Base-by-base conservation (phyloP, 2,329 filamentous ascomycete genomes). In the Graphilbum sp. region DNA sequence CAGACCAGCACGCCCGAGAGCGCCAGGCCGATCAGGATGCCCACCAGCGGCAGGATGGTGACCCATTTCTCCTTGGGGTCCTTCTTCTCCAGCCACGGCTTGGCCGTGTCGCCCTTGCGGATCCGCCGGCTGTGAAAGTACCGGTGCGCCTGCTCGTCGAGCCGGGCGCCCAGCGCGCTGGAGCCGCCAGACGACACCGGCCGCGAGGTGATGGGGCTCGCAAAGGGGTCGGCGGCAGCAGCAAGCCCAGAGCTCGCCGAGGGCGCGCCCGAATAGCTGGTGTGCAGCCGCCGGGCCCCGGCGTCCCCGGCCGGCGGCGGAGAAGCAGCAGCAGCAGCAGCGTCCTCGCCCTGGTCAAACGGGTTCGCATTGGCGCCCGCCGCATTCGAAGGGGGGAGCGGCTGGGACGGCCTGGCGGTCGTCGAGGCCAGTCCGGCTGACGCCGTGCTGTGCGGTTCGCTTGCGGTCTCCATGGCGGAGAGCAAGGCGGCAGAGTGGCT, bases 61-160 rank as follows among this genome's bases (percentile, higher is more conserved):
- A 84, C 75, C 83, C 83, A 90, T 61, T 85, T 90, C 64, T 88
- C 80, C 54, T 75, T 79, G 12, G 79, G 76, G 46, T 87, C 78
- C 41, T 64, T 74, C 52, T 75, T 77, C n/a, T 69, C 58, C 30
- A 79, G 58, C 84, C 84, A 90, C 12, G 83, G 79, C 59, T 82
- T 79, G 53, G 85, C 77, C 3, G 83, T 57, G 35, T 82, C 72
- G 32, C 72, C 80, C 53, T 84, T 83, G 52, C 67, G 70, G 25
- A 88, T 69, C 43, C 80, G 64, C 41, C 80, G 66, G 16, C 80
- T 86, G 55, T 77, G 77, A 52, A 87, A 88, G 58, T 79, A 85
- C 38, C 66, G 62, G 47, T 64, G 60, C 16, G 54, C 47, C 20
- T 56, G 55, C 34, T 60, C 55, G 15, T 61, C 55, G 29, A 57